Evolutionary conservation across 1,284 basidiomycete species (phyloP), one percentile per base, ranked within the genome.

Genomic region (Melampsora abietis-canadensis): DNA sequence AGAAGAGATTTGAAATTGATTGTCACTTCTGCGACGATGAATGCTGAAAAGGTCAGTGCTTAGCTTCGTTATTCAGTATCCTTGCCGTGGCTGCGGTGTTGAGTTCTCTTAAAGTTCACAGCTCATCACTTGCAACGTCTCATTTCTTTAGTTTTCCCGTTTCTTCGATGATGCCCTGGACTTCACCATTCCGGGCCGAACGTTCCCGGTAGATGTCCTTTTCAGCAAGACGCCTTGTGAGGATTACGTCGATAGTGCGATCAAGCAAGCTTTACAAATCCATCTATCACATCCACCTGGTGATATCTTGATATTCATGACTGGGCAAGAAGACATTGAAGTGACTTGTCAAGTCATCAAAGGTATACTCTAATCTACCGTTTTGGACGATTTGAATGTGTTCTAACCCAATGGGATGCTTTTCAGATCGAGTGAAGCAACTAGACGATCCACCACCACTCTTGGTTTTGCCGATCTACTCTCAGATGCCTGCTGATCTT

Each of bases 311-410:
- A 92, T 98, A 17, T 99, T 99, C 83, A 98, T 98, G 95, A 99
- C 96, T 31, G 96, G 96, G 72, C 96, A 98, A 83, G 96, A 99
- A 83, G 96, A 99, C 81, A 99, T 99, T 77, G 96, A 99, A 82
- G 86, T 92, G 54, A 96, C 93, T 0, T 96, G 93, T 81, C 89
- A 92, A 79, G 93, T 96, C 34, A 85, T 96, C 17, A 87, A 90
- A 82, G 91, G 92, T 92, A 76, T 67, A 85, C 76, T 14, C 27
- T 3, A 24, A 1, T 21, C 19, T 17, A 30, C 8, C n/a, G 27
- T n/a, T 1, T 14, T 34, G 17, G 6, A 44, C 48, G 10, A 6
- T 15, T 21, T 37, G 19, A 24, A 21, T n/a, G 31, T 48, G 65
- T 63, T 24, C 68, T 48, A 48, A 64, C 54, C 40, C 3, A 12